phyloP scores from a whole-genome alignment of 768 basidiomycete species.

The Galerina sulciceps region DNA sequence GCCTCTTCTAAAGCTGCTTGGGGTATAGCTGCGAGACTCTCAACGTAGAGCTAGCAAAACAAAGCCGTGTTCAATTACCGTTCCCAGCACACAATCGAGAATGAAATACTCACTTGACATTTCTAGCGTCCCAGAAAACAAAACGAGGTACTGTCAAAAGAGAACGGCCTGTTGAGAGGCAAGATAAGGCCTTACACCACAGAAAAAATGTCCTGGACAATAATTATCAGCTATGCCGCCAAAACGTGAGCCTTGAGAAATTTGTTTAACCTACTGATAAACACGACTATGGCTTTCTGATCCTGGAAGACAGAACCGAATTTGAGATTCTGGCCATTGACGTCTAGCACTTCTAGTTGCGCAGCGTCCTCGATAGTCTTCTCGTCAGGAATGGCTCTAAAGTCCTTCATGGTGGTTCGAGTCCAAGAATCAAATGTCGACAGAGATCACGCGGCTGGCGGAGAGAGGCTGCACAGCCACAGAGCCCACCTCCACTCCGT shows the following conservation, averaged over 20 bases:
- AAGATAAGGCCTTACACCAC: constrained; percentile 46
- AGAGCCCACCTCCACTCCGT: too few relatives aligned
- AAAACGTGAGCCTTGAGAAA: neutral
- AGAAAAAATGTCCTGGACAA: constrained; percentile 65
- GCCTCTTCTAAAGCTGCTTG: constrained; percentile 44
- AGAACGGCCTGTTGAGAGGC: neutral
- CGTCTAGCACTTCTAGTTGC: constrained; percentile 46
- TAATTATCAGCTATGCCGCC: neutral
- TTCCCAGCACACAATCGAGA: neutral
- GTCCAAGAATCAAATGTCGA: too few relatives aligned
- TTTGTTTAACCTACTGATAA: constrained; percentile 51
- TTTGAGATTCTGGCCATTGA: constrained; percentile 45
- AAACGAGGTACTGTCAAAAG: neutral
- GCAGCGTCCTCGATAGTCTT: constrained; percentile 40
- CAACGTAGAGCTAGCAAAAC: constrained; percentile 47
- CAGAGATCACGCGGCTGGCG: neutral
- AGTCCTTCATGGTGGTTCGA: constrained; percentile 10
- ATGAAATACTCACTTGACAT: constrained; percentile 31
- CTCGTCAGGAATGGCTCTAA: constrained; percentile 35
- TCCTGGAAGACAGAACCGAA: constrained; percentile 58
- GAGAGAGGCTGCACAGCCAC: too few relatives aligned
- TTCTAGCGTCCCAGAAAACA: constrained; percentile 28
- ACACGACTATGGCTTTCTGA: constrained; percentile 61
- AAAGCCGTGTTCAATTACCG: neutral
- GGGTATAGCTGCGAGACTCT: constrained; percentile 46